Percentiles rank a stretch among this genome's conserved stretches.
Evolutionary conservation across 2,329 filamentous ascomycete genomes (phyloP).

Genomic region (Ceratocystis cacaofunesta): DNA sequence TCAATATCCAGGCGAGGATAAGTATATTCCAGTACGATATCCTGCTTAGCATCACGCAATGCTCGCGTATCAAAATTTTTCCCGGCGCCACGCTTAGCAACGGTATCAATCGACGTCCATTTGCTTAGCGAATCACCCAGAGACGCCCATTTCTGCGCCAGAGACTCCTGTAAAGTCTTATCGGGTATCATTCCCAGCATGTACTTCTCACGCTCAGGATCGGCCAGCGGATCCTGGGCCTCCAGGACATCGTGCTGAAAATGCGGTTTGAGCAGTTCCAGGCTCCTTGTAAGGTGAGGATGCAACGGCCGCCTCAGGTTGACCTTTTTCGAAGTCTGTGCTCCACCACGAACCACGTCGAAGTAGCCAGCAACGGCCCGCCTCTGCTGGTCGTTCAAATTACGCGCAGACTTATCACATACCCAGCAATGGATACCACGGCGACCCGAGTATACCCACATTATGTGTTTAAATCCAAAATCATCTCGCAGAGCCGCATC

Average conservation of each 20-base stretch:
- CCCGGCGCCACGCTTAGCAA: conserved; percentile 63
- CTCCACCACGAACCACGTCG: conserved; percentile 74
- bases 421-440: conserved; percentile 97
- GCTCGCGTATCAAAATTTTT: conserved; percentile 57
- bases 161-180: conserved; percentile 55
- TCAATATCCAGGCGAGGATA: conserved; percentile 94
- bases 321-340: conserved; percentile 74
- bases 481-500: conserved; percentile 79
- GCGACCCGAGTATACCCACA: conserved; percentile 97
- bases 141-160: conserved; percentile 83
- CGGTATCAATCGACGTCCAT: conserved; percentile 83
- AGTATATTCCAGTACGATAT: conserved; percentile 92
- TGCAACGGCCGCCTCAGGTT: conserved; percentile 75
- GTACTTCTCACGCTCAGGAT: conserved; percentile 54
- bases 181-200: conserved; percentile 79
- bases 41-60: conserved; percentile 80
- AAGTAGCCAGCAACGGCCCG: conserved; percentile 78
- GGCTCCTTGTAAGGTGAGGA: conserved; percentile 75
- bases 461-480: conserved; percentile 90
- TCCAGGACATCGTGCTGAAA: conserved; percentile 72
- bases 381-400: conserved; percentile 72
- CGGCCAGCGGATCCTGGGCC: conserved; percentile 74
- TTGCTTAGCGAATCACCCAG: conserved; percentile 63
- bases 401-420: conserved; percentile 74
- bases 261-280: conserved; percentile 68